Base-by-base conservation (phyloP, 805 yeast genomes). In the Peterozyma xylosa region DNA sequence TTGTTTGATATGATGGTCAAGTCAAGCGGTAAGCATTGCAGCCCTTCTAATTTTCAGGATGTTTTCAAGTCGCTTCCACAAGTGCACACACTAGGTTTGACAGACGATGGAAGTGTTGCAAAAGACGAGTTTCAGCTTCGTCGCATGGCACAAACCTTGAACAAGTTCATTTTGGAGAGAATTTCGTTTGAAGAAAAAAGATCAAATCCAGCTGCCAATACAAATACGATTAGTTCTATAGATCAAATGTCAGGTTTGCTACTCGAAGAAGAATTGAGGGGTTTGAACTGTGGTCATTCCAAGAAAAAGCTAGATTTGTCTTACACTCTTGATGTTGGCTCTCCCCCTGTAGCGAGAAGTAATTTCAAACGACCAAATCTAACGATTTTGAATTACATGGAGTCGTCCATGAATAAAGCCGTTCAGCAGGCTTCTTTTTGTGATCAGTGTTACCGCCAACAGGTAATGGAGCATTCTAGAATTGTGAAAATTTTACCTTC, bases 1-100 rank as follows among this genome's bases (percentile, higher is more conserved):
- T 65, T 95, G 11, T 87, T 79, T 62, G 98, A 95, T 56, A 91
- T 93, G 99, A 73, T 91, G 63, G 73, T 73, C 36, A 86, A 86
- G 58, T 88, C 96, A 0, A 64, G 73, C 11, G 93, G 95, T 0
- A 74, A 76, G 34, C 86, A 85, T 52, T 88, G 91, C 53, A 77
- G 86, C 35, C 83, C 96, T 0, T 70, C 89, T 2, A 93, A 93
- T 57, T 88, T 91, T 55, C 82, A 80, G 50, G 65, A 69, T 33
- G 58, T 77, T 3, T 56, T 84, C 35, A 66, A 70, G 9, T 58
- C 71, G 1, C 58, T 69, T 6, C 70, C 72, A 1, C 76, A 76
- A 30, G 86, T 86, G 0, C 56, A 63, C 15, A 64, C 66, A 3
- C 56, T 74, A 30, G 82, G 81, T 0, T 63, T 87, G 11, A 52